Base-by-base conservation (phyloP, 371 early-diverging fungal species). In the Rhizopus delemar region DNA sequence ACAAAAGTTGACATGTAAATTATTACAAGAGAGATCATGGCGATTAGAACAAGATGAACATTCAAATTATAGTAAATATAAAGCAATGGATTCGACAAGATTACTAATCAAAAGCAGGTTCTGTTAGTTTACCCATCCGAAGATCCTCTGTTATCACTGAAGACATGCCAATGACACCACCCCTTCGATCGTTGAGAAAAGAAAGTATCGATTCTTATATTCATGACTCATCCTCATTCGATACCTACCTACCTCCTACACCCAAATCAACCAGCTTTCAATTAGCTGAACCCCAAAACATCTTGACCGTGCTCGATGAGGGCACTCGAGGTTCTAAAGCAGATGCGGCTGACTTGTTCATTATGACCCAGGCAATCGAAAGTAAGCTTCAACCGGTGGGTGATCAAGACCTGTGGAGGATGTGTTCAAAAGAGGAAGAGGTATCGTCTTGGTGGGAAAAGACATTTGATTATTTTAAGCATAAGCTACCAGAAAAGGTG, bases 1-100 rank as follows among this genome's bases (percentile, higher is more conserved):
- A 29, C 74, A 70, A 35, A 77, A 77, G 50, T 48, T 77, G 36
- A 77, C 78, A 36, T 77, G 70, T 51, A 72, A 70, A 35, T 50
- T 77, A 51, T 53, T 77, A 46, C 64, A 71, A 55, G 70, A 74
- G 62, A 69, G 77, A 57, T 60, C 59, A 12, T 33, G 41, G 16
- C 58, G 66, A 29, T 46, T 65, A 46, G 59, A 65, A 36, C 45
- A 38, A 11, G 51, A 65, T 35, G 8, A 43, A 6, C n/a, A 11
- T 43, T 36, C 36, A 36, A 43, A 43, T 43, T 6, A 11, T 43
- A 43, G 43, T 43, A n/a, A 43, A n/a, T 36, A 8, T 0, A 8
- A 6, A 8, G 11, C 2, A 8, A 1, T 36, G 11, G 2, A 2
- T 11, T 36, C 2, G 8, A 6, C 11, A 6, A 36, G 11, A 6